phyloP scores from a whole-genome alignment of 1,284 basidiomycete species.

The Golubevia pallescens region DNA sequence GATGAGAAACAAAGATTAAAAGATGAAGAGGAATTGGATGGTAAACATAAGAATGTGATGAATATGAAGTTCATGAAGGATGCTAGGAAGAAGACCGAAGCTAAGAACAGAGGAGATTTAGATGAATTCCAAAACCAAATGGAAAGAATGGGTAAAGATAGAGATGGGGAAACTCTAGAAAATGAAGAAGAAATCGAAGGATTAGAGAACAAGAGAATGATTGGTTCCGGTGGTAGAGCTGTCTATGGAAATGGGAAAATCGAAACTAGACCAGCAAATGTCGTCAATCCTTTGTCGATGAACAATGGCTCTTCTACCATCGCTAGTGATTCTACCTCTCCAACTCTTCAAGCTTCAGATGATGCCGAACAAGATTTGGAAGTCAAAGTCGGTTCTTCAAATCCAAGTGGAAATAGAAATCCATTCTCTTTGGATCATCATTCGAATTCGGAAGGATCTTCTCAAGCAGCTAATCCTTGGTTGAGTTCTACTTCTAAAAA shows the following conservation, averaged over 20 bases:
- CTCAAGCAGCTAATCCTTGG: constrained; percentile 33
- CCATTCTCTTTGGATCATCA: not conserved
- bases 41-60: constrained; percentile 15
- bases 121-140: constrained; percentile 31
- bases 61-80: constrained; percentile 63
- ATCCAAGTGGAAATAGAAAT: not conserved
- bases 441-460: not conserved
- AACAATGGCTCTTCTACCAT: not conserved
- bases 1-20: constrained; percentile 4
- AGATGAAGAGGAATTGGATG: constrained; percentile 2
- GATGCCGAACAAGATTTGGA: not conserved
- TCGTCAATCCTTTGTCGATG: not conserved
- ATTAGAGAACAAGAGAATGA: constrained; percentile 8
- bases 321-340: not conserved
- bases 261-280: not conserved
- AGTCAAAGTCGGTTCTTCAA: not conserved
- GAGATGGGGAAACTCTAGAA: constrained; percentile 13
- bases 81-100: constrained; percentile 39
- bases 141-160: constrained; percentile 18
- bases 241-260: constrained; percentile 26
- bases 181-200: constrained; percentile 16
- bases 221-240: constrained; percentile 35
- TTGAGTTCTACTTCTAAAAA: constrained; percentile 4
- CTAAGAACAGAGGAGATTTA: constrained; percentile 24
- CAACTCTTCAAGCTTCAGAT: not conserved